Evolutionary conservation across 2,329 filamentous ascomycete genomes (phyloP), one percentile per base, ranked within the genome.

Genomic region (Cladosporium phlei): DNA sequence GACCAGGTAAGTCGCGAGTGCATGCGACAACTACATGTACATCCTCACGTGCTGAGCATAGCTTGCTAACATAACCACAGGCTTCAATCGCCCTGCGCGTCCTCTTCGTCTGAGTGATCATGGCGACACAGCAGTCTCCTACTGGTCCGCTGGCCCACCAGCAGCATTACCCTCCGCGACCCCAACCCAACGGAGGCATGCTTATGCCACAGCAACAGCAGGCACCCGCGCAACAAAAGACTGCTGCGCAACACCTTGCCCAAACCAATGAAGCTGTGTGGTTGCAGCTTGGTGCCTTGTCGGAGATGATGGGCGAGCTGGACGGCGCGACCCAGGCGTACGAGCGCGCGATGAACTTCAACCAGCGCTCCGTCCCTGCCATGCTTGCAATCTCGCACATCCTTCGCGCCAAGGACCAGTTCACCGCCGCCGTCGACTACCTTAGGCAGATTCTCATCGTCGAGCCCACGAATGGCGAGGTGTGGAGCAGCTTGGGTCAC

Each of bases 401-500:
- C 51, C 76, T 96, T 51, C 83, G 94, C 57, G 90, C 86, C 28
- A 88, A 90, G 61, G 93, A 97, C 66, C 87, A 95, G 34, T 98
- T 95, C 59, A 84, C 86, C 34, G 93, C 93, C 63, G 93, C 93
- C 1, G 86, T 96, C 43, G 91, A 97, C 61, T 97, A 91, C 64
- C 77, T 97, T 44, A 84, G 93, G 60, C 86, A 84, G 52, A 95
- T 97, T 50, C 71, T 96, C 45, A 94, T 95, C 69, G 75, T 97
- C 20, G 93, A 98, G 55, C 79, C 76, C 27, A 84, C 82, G 56
- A 96, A 95, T 63, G 93, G 93, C 49, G 93, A 97, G 67, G 89
- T 93, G 34, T 97, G 91, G 93, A 91, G 91, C 38, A 95, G 89
- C 64, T 76, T 97, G 22, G 91, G 93, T n/a, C 93, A 97, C 66